Evolutionary conservation across 225 moss, liverwort and hornwort species (phyloP).

Genomic region (Lunularia cruciata): DNA sequence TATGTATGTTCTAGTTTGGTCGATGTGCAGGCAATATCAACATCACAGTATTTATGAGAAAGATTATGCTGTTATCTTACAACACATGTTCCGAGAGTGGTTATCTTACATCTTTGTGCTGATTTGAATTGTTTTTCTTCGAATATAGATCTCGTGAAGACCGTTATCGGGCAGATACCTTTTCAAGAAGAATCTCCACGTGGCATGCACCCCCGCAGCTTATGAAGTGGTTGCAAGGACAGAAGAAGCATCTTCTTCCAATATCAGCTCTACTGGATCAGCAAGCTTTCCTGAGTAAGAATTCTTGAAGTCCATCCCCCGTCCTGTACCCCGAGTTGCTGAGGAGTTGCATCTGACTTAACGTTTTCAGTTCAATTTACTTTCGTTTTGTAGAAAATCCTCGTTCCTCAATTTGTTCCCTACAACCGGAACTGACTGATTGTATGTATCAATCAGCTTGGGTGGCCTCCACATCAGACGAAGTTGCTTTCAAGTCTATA

Average conservation of each 20-base stretch:
- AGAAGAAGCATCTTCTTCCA: conserved; percentile 25
- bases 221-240: conserved; percentile 36
- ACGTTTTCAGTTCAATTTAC: too few species aligned
- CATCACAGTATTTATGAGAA: too few species aligned
- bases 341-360: background rate
- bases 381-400: too few species aligned
- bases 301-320: background rate
- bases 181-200: conserved; percentile 14
- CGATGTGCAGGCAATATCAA: too few species aligned
- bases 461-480: conserved; percentile 32
- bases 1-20: too few species aligned
- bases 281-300: conserved; percentile 32
- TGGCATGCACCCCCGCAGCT: conserved; percentile 37
- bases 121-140: background rate
- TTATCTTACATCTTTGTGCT: too few species aligned
- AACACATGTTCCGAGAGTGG: too few species aligned
- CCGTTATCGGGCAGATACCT: conserved; percentile 1
- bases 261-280: conserved; percentile 24
- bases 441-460: conserved; percentile 33
- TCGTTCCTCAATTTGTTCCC: too few species aligned
- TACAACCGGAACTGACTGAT: background rate
- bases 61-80: too few species aligned
- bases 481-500: conserved; percentile 21
- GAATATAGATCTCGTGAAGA: conserved; percentile 23
- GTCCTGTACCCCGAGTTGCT: too few species aligned